Evolutionary conservation across 2,329 filamentous ascomycete species (phyloP), one percentile per base, ranked within the genome.

Genomic region (Cordyceps fumosorosea): DNA sequence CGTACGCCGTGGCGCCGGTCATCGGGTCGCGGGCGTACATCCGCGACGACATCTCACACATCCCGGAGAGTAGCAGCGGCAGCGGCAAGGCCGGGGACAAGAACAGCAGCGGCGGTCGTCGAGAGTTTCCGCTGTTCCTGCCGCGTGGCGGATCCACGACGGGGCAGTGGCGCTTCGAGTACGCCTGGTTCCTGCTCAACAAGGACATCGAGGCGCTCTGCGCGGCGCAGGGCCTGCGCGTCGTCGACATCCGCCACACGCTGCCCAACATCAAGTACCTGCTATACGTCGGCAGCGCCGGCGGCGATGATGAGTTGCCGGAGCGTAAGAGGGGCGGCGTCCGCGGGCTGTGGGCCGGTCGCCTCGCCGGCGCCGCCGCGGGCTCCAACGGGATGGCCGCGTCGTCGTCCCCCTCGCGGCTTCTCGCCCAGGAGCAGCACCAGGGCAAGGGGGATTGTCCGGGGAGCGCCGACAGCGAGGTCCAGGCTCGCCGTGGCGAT

Each of bases 101-200:
- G 16, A 11, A 26, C 22, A n/a, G 5, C 22, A n/a, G 5, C 20
- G 63, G 24, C 44, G 5, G 56, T 61, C 83, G 87, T 52, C 81
- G 87, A 59, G 87, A 86, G 6, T 99, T 96, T 69, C 95, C 95
- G 0, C 81, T 99, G 0, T 93, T 93, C 74, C 71, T 85, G 0
- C 81, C 81, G 0, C 76, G 82, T 2, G 83, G 84, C 18, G 83
- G 83, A 75, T 89, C 77, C n/a, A 82, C 70, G 0, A 83, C 84
- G 2, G 85, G 91, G 0, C 86, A 92, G 52, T 98, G 93, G 77
- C 87, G 93, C 2, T 98, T 98, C 74, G 93, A 98, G 69, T 99
- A 98, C 73, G 95, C 82, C 12, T 95, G 96, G 71, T 99, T 98
- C 69, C 78, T 98, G n/a, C 82, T 99, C 16, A 98, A 98, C 77